phyloP scores from a whole-genome alignment of 495 filamentous ascomycete species.

The Trichoderma gamsii region DNA sequence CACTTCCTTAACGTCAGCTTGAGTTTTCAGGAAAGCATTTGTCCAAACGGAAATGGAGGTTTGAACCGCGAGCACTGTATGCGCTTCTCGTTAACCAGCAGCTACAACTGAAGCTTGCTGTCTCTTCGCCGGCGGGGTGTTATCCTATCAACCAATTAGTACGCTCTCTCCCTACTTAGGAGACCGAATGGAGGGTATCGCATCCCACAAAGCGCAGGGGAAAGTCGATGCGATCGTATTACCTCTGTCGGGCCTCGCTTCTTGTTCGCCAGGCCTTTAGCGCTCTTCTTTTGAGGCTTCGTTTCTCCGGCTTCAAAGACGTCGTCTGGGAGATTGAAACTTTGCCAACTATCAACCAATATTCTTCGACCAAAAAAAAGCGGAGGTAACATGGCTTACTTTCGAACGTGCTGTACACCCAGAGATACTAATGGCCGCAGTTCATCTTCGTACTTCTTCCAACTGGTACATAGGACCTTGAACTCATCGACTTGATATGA shows the following conservation, averaged over 20 bases:
- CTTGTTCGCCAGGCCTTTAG: constrained; percentile 17
- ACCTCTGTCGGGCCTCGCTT: constrained; percentile 21
- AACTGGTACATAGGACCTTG: constrained; percentile 60
- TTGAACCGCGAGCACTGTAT: background rate
- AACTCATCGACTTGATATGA: constrained; percentile 69
- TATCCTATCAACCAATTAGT: constrained; percentile 15
- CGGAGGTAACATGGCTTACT: constrained; percentile 44
- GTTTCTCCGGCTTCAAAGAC: constrained; percentile 79
- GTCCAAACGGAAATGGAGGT: background rate
- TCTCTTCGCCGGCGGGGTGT: constrained; percentile 13
- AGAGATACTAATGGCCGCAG: constrained; percentile 55
- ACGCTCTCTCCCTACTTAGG: background rate
- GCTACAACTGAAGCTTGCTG: constrained; percentile 29
- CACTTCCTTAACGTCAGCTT: constrained; percentile 4
- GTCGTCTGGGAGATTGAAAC: constrained; percentile 80
- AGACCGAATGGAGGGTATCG: background rate
- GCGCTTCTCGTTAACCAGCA: constrained; percentile 54
- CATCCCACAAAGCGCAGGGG: background rate
- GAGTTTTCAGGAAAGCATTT: background rate
- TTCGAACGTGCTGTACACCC: constrained; percentile 67
- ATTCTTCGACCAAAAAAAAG: constrained; percentile 17
- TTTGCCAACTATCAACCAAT: constrained; percentile 32
- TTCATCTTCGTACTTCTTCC: constrained; percentile 54
- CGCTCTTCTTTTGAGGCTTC: constrained; percentile 47
- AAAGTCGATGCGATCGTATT: constrained; percentile 1